Conservation (phyloP, 202 grass and related monocot genomes). For the Digitaria exilis region DNA sequence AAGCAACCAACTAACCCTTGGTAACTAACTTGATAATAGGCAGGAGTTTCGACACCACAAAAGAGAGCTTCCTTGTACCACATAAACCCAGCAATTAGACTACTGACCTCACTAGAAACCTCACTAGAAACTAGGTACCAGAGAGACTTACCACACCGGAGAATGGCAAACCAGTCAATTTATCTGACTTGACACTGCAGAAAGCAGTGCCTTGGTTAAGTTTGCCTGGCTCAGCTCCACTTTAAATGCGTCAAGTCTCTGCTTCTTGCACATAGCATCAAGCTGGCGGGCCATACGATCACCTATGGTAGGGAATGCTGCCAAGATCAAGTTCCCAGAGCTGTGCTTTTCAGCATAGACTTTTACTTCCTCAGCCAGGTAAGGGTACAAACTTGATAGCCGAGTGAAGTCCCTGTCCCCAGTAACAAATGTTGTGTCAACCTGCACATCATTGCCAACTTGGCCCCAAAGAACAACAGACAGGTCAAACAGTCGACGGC, state of each 20-base stretch:
- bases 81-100: too few relatives aligned
- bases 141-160: not conserved
- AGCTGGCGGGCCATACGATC: not conserved
- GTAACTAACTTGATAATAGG: not conserved
- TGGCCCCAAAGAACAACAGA: not conserved
- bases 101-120: not conserved
- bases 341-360: not conserved
- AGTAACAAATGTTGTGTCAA: not conserved
- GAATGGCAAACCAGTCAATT: not conserved
- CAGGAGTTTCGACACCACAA: not conserved
- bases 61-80: too few relatives aligned
- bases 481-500: not conserved
- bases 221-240: not conserved
- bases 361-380: slow-evolving; percentile 4
- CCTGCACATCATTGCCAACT: not conserved
- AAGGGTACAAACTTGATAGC: not conserved
- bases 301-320: not conserved
- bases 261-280: slow-evolving; percentile 25
- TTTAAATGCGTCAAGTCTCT: not conserved
- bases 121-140: not conserved
- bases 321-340: not conserved
- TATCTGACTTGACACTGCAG: not conserved
- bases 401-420: not conserved
- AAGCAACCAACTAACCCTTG: too few relatives aligned
- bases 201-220: not conserved